phyloP scores from a whole-genome alignment of 2,329 filamentous ascomycete genomes.

The Ophiocordyceps unilateralis region DNA sequence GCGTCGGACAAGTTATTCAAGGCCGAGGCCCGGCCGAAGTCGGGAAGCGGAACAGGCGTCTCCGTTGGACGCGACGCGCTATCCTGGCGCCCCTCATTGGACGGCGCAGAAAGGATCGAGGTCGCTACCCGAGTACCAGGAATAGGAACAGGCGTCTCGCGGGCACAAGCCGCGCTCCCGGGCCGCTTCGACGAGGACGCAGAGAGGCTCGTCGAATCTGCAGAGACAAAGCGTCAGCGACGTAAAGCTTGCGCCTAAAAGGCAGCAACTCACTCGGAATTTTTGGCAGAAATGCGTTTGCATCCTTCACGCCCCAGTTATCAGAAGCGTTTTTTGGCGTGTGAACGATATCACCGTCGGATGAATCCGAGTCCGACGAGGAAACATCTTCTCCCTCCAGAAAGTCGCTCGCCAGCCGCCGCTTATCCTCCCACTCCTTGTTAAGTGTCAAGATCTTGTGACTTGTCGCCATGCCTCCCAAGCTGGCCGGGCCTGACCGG shows the following conservation, averaged over 20 bases:
- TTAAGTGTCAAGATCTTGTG: constrained; percentile 13
- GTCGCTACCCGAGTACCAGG: not conserved
- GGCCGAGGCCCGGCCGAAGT: not conserved
- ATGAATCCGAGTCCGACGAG: not conserved
- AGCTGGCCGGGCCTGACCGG: too few relatives aligned
- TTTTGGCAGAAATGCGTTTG: too few relatives aligned
- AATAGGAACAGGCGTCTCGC: not conserved
- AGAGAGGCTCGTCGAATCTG: not conserved
- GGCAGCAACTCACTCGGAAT: not conserved
- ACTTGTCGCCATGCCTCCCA: constrained; percentile 4
- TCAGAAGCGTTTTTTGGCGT: not conserved
- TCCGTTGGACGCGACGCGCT: not conserved
- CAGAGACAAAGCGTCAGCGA: not conserved
- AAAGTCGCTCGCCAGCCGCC: not conserved
- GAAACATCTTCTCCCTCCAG: not conserved
- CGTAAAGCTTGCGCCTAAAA: not conserved
- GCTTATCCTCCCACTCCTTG: constrained; percentile 12
- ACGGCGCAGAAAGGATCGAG: not conserved
- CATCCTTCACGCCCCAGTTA: not conserved
- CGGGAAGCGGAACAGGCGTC: constrained; percentile 4
- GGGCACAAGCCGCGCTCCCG: not conserved
- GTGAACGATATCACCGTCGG: not conserved
- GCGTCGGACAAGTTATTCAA: not conserved
- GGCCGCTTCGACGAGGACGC: not conserved
- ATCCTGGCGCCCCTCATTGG: not conserved